These are phyloP conservation scores for Cyberlindnera meyerae DNA, from an alignment of 805 yeast genomes.

Conservation along the genomic window DNA sequence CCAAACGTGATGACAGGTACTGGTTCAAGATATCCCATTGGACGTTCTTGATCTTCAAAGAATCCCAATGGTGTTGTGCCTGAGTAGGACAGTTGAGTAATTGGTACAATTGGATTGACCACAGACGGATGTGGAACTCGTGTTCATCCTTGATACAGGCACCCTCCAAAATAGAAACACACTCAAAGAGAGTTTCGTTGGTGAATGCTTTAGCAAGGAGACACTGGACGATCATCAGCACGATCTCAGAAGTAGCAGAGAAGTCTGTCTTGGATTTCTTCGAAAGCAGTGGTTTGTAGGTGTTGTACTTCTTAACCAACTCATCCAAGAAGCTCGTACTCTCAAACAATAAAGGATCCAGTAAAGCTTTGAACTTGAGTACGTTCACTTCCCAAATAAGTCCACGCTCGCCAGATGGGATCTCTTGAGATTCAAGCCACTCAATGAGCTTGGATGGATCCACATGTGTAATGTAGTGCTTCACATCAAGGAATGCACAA, in stretches of 20 bases:
- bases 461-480: conserved; percentile 24
- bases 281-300: conserved; percentile 32
- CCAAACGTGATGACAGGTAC: conserved; percentile 43
- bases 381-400: conserved; percentile 34
- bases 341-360: conserved; percentile 22
- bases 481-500: conserved; percentile 62
- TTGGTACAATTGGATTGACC: conserved; percentile 64
- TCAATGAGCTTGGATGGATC: conserved; percentile 13
- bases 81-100: conserved; percentile 48
- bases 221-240: conserved; percentile 48
- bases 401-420: conserved; percentile 19
- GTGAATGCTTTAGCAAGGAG: conserved; percentile 23
- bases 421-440: conserved; percentile 24
- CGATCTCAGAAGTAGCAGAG: conserved; percentile 61
- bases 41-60: conserved; percentile 62
- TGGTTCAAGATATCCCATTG: conserved; percentile 71
- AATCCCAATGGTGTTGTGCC: conserved; percentile 46
- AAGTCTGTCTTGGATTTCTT: conserved; percentile 59
- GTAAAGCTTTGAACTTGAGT: conserved; percentile 43
- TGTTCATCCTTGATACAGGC: conserved; percentile 54
- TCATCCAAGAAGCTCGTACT: conserved; percentile 25
- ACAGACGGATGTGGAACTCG: conserved; percentile 65
- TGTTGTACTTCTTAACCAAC: conserved; percentile 36
- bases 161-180: conserved; percentile 53
- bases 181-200: conserved; percentile 30